Conservation (phyloP, 148 eudicot genomes). For the Amaranthus cruentus region DNA sequence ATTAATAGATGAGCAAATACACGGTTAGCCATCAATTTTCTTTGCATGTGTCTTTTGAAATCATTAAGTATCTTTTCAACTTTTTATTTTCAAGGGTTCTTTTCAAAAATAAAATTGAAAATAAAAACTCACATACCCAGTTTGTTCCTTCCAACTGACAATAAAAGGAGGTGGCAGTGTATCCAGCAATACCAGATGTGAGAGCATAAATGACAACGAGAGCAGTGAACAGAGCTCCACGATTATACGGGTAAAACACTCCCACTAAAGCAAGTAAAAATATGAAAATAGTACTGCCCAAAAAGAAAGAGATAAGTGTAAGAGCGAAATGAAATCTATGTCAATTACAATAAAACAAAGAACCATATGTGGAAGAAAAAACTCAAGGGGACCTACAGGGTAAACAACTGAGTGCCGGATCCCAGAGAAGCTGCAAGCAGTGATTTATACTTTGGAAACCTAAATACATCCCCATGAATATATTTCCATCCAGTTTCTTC, state of each 20-base stretch:
- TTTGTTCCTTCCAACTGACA: slow-evolving; percentile 32
- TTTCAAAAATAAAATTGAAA: neutral
- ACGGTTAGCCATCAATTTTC: neutral
- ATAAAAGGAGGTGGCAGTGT: slow-evolving; percentile 35
- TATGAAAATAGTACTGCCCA: slow-evolving; percentile 30
- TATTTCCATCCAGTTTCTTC: slow-evolving; percentile 87
- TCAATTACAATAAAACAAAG: neutral
- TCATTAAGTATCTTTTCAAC: neutral
- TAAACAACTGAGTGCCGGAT: slow-evolving; percentile 68
- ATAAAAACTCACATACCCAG: slow-evolving; percentile 20
- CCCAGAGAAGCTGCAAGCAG: slow-evolving; percentile 71
- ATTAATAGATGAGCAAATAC: neutral
- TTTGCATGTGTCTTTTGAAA: neutral
- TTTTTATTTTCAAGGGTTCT: neutral
- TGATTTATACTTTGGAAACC: slow-evolving; percentile 66
- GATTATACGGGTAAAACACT: slow-evolving; percentile 35
- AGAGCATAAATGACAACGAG: slow-evolving; percentile 39
- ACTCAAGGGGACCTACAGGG: slow-evolving; percentile 44
- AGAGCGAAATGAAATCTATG: neutral
- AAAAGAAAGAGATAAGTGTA: neutral
- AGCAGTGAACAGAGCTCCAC: slow-evolving; percentile 36
- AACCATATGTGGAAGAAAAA: slow-evolving; percentile 4
- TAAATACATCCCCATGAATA: slow-evolving; percentile 76
- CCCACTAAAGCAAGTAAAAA: slow-evolving; percentile 34
- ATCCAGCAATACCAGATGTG: slow-evolving; percentile 39